Conservation (phyloP, 2,329 filamentous ascomycete genomes). For the Beauveria bassiana region DNA sequence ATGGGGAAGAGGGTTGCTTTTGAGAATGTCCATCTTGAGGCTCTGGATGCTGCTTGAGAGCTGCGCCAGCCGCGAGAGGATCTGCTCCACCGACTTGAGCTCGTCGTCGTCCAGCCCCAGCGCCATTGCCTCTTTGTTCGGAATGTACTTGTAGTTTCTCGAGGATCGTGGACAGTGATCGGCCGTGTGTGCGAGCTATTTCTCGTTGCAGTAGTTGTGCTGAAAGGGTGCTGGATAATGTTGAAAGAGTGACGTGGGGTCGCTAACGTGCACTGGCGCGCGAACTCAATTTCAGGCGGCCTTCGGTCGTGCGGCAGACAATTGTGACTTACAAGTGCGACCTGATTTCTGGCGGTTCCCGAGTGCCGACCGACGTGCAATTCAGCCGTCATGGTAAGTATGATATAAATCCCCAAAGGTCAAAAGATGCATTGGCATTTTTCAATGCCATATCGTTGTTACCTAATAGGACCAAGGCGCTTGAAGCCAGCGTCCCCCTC, state of each 20-base stretch:
- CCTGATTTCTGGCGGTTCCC: too few relatives aligned
- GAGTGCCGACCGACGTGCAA: too few relatives aligned
- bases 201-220: background rate
- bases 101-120: slow-evolving; percentile 51
- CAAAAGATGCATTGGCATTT: too few relatives aligned
- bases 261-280: background rate
- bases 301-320: too few relatives aligned
- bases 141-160: background rate
- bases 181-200: background rate
- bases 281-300: too few relatives aligned
- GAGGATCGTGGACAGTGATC: background rate
- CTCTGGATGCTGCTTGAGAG: slow-evolving; percentile 61
- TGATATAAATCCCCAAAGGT: too few relatives aligned
- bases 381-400: too few relatives aligned
- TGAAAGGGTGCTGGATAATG: background rate
- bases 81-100: slow-evolving; percentile 62
- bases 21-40: slow-evolving; percentile 51
- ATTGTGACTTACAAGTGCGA: too few relatives aligned
- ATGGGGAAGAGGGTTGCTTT: slow-evolving; percentile 58
- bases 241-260: background rate
- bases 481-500: too few relatives aligned
- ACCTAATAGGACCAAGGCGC: too few relatives aligned
- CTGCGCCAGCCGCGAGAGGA: slow-evolving; percentile 59
- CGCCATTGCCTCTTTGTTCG: slow-evolving; percentile 23
- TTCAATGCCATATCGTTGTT: too few relatives aligned